Conservation (phyloP, 2,329 filamentous ascomycete genomes). For the Curvularia verruculosa region DNA sequence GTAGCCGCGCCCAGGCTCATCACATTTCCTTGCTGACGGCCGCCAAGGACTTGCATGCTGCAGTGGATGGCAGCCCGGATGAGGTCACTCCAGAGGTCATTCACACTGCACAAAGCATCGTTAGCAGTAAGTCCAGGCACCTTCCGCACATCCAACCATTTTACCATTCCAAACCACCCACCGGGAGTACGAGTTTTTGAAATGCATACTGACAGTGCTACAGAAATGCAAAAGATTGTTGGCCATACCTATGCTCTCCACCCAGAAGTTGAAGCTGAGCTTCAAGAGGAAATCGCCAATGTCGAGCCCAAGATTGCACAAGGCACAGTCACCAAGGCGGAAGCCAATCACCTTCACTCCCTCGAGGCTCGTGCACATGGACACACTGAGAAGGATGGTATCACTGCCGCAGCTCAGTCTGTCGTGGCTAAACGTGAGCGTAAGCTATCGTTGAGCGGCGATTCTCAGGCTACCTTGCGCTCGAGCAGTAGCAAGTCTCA, state of each 20-base stretch:
- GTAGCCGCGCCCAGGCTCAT: conserved; percentile 18
- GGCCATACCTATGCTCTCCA: conserved; percentile 33
- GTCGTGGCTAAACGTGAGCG: conserved; percentile 43
- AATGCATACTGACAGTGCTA: conserved; percentile 13
- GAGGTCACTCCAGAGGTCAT: conserved; percentile 38
- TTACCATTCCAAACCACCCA: neutral
- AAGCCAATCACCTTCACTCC: conserved; percentile 51
- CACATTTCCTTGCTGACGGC: conserved; percentile 31
- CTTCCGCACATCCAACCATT: neutral
- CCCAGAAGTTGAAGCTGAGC: conserved; percentile 38
- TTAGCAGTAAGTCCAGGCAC: conserved; percentile 35
- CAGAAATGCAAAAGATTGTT: conserved; percentile 42
- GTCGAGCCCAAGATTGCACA: conserved; percentile 42
- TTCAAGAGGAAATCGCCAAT: conserved; percentile 39
- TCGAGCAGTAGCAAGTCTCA: conserved; percentile 12
- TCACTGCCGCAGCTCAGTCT: conserved; percentile 50
- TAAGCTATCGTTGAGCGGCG: conserved; percentile 24
- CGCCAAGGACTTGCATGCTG: conserved; percentile 36
- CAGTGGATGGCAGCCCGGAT: conserved; percentile 31
- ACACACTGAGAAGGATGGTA: conserved; percentile 43
- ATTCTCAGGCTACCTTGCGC: conserved; percentile 6
- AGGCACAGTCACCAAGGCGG: conserved; percentile 47
- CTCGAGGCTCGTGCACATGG: conserved; percentile 49
- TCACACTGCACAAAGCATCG: conserved; percentile 31
- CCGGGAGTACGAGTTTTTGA: neutral